Evolutionary conservation across 805 yeast genomes (phyloP).

Genomic region (Vanderwaltozyma yarrowii): DNA sequence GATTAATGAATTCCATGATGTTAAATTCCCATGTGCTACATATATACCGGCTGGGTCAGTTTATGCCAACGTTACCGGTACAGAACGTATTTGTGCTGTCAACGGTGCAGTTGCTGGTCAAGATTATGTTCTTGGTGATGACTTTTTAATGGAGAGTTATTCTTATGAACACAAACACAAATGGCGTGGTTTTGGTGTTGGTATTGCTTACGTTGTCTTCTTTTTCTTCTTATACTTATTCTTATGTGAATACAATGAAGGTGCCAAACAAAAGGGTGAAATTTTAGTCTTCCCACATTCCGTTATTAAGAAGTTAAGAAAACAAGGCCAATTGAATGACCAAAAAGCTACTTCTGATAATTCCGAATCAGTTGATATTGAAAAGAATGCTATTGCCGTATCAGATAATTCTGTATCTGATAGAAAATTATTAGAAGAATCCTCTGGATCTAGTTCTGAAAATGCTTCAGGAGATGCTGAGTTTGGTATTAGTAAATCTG

Average conservation of each 20-base stretch:
- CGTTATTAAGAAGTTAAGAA: slow-evolving; percentile 37
- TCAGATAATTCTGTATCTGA: slow-evolving; percentile 14
- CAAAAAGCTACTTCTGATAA: background rate
- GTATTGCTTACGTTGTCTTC: slow-evolving; percentile 40
- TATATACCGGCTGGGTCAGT: slow-evolving; percentile 37
- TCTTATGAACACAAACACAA: slow-evolving; percentile 34
- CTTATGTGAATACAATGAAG: slow-evolving; percentile 41
- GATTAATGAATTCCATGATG: slow-evolving; percentile 34
- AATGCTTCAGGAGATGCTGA: slow-evolving; percentile 12
- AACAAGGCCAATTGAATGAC: slow-evolving; percentile 18
- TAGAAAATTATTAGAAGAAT: slow-evolving; percentile 18
- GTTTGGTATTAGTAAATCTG: slow-evolving; percentile 25
- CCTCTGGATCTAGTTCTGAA: slow-evolving; percentile 5
- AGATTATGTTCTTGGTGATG: slow-evolving; percentile 37
- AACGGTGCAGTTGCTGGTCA: slow-evolving; percentile 43
- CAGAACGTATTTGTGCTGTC: slow-evolving; percentile 35
- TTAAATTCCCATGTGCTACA: slow-evolving; percentile 28
- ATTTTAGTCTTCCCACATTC: slow-evolving; percentile 43
- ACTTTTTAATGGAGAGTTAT: slow-evolving; percentile 33
- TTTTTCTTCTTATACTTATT: slow-evolving; percentile 40
- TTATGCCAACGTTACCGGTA: slow-evolving; percentile 24
- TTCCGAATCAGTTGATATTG: slow-evolving; percentile 5
- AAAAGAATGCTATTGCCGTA: slow-evolving; percentile 4
- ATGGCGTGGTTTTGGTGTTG: slow-evolving; percentile 57
- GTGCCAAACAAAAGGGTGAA: slow-evolving; percentile 54